Base-by-base conservation (phyloP, 116 monocot genomes). In the Trichopus zeylanicus region DNA sequence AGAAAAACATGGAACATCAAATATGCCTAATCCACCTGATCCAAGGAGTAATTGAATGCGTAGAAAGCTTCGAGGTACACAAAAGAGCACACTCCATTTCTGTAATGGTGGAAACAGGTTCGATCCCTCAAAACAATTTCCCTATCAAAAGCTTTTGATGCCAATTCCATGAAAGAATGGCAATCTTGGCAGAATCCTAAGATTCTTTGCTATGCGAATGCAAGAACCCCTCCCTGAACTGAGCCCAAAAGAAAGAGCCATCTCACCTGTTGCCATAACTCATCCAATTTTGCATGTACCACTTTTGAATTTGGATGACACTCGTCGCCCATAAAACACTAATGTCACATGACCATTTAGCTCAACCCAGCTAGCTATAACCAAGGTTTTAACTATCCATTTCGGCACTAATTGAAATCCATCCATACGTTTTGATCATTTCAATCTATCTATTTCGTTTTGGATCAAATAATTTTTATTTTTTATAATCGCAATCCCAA, bases 91-190 rank as follows among this genome's bases (percentile, higher is more conserved):
- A 48, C 46, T n/a, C 81, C 81, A 65, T 63, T 59, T 57, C 29
- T 37, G 69, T 61, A 81, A 18, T 48, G 81, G 47, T 81, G 81
- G 64, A 81, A 81, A 11, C 81, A 59, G 51, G 65, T 76, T 28
- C 81, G 61, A 67, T 81, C 81, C 62, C 81, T 73, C 66, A 81
- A 57, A 38, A 69, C 37, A 59, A 81, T 72, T 57, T 77, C 76
- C 60, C 68, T 76, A 4, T 47, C 23, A 61, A 56, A 69, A 20
- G 62, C 61, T 61, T 56, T 73, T 12, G 77, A 76, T 1, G 59
- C 76, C 49, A 76, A 59, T 61, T 73, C 76, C 56, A 81, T 66
- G 58, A 81, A 81, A 31, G 29, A 60, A 31, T 81, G 81, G 57
- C 81, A 81, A 64, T 76, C 81, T 51, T 73, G 65, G 20, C 81